A percentile compares a stretch with the other conserved stretches of the same genome.
These are phyloP conservation scores for Sparassis latifolia DNA, from an alignment of 1,284 basidiomycete species.

Conservation along the genomic window DNA sequence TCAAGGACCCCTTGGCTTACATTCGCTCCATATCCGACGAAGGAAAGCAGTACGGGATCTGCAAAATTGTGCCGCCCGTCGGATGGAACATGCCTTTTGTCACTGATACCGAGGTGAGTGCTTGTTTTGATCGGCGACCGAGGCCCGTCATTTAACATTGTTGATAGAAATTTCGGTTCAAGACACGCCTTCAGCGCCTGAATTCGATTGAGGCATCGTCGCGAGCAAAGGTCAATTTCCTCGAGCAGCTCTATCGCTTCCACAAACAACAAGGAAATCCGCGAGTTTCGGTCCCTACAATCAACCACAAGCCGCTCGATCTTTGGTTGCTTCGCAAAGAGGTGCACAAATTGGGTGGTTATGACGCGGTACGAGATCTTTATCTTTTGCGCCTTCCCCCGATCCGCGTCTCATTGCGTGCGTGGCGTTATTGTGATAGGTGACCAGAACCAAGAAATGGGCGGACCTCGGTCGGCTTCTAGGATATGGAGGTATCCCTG, in stretches of 20 bases:
- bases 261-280: constrained; percentile 87
- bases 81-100: constrained; percentile 97
- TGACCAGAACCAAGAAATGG: constrained; percentile 80
- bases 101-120: constrained; percentile 84
- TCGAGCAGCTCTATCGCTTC: constrained; percentile 93
- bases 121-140: constrained; percentile 23
- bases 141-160: constrained; percentile 17
- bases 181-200: constrained; percentile 89
- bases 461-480: constrained; percentile 75
- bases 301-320: constrained; percentile 90
- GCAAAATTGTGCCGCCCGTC: constrained; percentile 92
- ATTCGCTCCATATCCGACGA: constrained; percentile 79
- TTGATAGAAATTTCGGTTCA: constrained; percentile 82
- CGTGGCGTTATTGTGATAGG: constrained; percentile 36
- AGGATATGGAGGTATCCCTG: constrained; percentile 78
- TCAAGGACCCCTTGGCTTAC: constrained; percentile 93
- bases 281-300: constrained; percentile 83
- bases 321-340: constrained; percentile 91
- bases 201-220: constrained; percentile 98
- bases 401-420: constrained; percentile 2
- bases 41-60: constrained; percentile 83
- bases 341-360: constrained; percentile 84
- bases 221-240: constrained; percentile 93
- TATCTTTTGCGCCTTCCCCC: constrained; percentile 8
- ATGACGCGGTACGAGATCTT: constrained; percentile 59